Percentiles rank a stretch among this genome's conserved stretches.
Evolutionary conservation across 2,329 filamentous ascomycete genomes (phyloP).

Genomic region (Botrytis fabae): DNA sequence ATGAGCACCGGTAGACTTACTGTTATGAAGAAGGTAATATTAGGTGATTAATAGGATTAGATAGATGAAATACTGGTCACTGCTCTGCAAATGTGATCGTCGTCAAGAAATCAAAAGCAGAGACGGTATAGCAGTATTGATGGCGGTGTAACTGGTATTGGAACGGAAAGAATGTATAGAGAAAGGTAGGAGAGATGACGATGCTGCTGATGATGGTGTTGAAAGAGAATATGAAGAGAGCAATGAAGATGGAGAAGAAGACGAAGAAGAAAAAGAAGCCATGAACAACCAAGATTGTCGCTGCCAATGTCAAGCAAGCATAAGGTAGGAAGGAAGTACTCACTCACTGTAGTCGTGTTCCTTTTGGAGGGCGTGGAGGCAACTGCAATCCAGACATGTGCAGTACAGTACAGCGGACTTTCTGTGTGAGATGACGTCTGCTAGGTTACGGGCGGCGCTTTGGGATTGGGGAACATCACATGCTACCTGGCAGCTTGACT

Average conservation of each 20-base stretch:
- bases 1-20: slow-evolving; percentile 9
- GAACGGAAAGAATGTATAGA: slow-evolving; percentile 19
- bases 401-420: slow-evolving; percentile 5
- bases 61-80: slow-evolving; percentile 24
- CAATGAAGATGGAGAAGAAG: neutral
- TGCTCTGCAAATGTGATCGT: slow-evolving; percentile 27
- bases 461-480: slow-evolving; percentile 12
- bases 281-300: slow-evolving; percentile 21
- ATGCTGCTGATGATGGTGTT: neutral
- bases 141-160: slow-evolving; percentile 12
- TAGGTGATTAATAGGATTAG: slow-evolving; percentile 19
- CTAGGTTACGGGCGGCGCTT: slow-evolving; percentile 18
- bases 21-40: slow-evolving; percentile 4
- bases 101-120: slow-evolving; percentile 13
- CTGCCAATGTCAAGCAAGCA: slow-evolving; percentile 18
- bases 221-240: neutral
- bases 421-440: slow-evolving; percentile 21
- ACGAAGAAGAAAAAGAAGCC: slow-evolving; percentile 12
- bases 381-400: slow-evolving; percentile 23
- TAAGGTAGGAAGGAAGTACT: slow-evolving; percentile 19
- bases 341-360: slow-evolving; percentile 20
- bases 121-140: slow-evolving; percentile 18
- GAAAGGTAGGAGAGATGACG: slow-evolving; percentile 11
- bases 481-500: neutral
- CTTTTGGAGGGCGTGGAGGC: slow-evolving; percentile 20